A percentile compares a stretch with the other conserved stretches of the same genome.
These are phyloP conservation scores for Lactarius hengduanensis DNA, from an alignment of 768 basidiomycete species.

Conservation along the genomic window DNA sequence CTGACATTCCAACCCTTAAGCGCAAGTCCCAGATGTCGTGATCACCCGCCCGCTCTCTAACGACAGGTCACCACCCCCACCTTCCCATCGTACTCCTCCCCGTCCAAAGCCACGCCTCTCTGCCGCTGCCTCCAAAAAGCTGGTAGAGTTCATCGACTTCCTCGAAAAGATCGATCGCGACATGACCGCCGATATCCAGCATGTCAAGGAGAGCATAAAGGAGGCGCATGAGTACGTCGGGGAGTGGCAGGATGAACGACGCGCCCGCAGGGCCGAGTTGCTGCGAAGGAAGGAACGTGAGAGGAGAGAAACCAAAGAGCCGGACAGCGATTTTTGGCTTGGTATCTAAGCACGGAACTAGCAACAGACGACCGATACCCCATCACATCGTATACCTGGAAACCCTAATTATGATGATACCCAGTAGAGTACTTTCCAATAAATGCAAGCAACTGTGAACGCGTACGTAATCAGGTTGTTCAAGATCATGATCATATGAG, in stretches of 20 bases:
- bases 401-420: conserved; percentile 1
- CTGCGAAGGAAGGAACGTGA: conserved; percentile 16
- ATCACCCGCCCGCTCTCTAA: conserved; percentile 23
- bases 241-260: conserved; percentile 26
- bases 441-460: no score
- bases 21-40: conserved; percentile 24
- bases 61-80: background rate
- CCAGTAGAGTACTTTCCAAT: background rate
- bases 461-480: background rate
- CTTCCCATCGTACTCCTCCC: conserved; percentile 1
- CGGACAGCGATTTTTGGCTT: conserved; percentile 21
- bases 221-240: conserved; percentile 22
- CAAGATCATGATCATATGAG: background rate
- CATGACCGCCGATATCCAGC: conserved; percentile 24
- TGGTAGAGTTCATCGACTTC: conserved; percentile 23
- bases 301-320: conserved; percentile 16
- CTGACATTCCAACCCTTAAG: conserved; percentile 12
- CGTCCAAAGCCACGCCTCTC: conserved; percentile 9
- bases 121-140: conserved; percentile 17
- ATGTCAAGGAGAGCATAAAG: conserved; percentile 26
- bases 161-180: conserved; percentile 27
- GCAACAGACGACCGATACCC: background rate
- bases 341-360: conserved; percentile 4
- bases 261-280: conserved; percentile 8
- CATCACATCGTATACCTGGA: background rate